Percentiles rank a stretch among this genome's conserved stretches.
Conservation (phyloP, 129 eudicot genomes). For the Flaveria trinervia region DNA sequence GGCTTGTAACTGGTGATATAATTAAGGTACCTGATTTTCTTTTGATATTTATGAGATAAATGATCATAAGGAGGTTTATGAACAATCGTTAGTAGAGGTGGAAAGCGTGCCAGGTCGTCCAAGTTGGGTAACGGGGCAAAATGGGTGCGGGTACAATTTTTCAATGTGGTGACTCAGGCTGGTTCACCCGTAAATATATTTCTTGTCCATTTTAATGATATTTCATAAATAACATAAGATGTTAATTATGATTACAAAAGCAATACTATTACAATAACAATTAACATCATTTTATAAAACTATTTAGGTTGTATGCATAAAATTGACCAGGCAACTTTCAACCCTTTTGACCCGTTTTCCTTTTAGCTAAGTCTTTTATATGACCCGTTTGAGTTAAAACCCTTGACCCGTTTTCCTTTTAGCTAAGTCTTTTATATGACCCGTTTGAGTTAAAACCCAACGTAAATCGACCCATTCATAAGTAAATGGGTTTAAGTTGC, state of each 20-base stretch:
- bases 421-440: neutral
- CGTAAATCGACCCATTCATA: neutral
- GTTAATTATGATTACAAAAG: neutral
- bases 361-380: neutral
- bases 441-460: neutral
- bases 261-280: neutral
- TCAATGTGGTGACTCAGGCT: neutral
- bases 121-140: neutral
- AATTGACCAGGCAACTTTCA: neutral
- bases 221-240: neutral
- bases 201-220: neutral
- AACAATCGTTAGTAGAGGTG: neutral
- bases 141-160: neutral
- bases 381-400: neutral
- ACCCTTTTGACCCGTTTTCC: neutral
- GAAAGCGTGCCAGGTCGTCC: neutral
- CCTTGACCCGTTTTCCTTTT: neutral
- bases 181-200: neutral
- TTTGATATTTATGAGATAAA: constrained; percentile 1
- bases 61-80: neutral
- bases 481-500: neutral
- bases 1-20: constrained; percentile 86
- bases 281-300: neutral
- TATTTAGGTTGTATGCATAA: neutral
- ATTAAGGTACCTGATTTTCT: constrained; percentile 58